A percentile compares a stretch with the other conserved stretches of the same genome.
These are phyloP conservation scores for Aspergillus unguis DNA, from an alignment of 2,329 filamentous ascomycete species.

Conservation along the genomic window DNA sequence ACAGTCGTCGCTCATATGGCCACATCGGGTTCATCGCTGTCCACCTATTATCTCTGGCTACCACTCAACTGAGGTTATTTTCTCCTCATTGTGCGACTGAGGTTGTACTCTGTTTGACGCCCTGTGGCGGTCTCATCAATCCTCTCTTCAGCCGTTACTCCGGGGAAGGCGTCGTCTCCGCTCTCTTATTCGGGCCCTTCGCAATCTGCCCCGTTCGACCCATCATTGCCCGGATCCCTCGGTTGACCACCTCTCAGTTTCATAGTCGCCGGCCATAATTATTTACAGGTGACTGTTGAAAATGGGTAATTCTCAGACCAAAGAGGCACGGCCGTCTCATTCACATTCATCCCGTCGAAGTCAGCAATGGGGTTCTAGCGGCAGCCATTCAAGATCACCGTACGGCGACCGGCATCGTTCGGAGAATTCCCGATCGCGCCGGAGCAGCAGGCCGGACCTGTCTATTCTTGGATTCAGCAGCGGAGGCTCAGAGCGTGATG, in stretches of 20 bases:
- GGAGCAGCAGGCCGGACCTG: slow-evolving; percentile 57
- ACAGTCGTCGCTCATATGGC: slow-evolving; percentile 28
- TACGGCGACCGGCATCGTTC: slow-evolving; percentile 29
- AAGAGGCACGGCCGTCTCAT: slow-evolving; percentile 41
- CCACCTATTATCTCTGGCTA: slow-evolving; percentile 11
- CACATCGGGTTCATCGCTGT: slow-evolving; percentile 22
- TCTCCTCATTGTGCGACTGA: slow-evolving; percentile 6
- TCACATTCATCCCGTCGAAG: slow-evolving; percentile 27
- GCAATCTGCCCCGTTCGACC: slow-evolving; percentile 14
- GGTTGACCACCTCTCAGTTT: neutral
- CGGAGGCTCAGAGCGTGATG: slow-evolving; percentile 48
- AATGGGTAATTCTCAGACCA: slow-evolving; percentile 49
- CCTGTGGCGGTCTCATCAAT: slow-evolving; percentile 1
- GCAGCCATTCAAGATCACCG: slow-evolving; percentile 28
- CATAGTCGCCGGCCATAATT: slow-evolving; percentile 2
- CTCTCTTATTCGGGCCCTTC: slow-evolving; percentile 21
- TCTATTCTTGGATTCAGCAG: slow-evolving; percentile 56
- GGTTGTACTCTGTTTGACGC: neutral
- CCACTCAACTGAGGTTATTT: slow-evolving; percentile 9
- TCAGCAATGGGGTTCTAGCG: slow-evolving; percentile 28
- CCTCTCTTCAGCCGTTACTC: slow-evolving; percentile 10
- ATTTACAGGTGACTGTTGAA: slow-evolving; percentile 10
- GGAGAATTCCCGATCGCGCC: slow-evolving; percentile 46
- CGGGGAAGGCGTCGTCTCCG: slow-evolving; percentile 16
- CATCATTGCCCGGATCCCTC: neutral